Percentiles rank a stretch among this genome's conserved stretches.
Conservation (phyloP, 2,329 filamentous ascomycete species). For the Xylaria digitata region DNA sequence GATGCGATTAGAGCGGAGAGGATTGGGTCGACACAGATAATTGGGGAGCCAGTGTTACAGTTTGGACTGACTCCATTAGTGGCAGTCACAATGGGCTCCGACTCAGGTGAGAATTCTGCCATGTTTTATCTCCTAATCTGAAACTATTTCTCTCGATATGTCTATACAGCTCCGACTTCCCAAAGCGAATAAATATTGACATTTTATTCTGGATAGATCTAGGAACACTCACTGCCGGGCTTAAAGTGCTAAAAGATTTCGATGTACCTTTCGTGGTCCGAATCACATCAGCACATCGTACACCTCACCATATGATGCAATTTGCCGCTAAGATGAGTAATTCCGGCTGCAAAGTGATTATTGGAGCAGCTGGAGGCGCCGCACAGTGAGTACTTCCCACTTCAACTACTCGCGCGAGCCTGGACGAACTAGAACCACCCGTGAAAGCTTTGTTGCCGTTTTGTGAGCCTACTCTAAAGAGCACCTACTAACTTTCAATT, state of each 20-base stretch:
- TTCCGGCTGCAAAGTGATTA: slow-evolving; percentile 77
- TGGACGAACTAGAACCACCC: background rate
- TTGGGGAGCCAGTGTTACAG: slow-evolving; percentile 43
- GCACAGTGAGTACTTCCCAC: slow-evolving; percentile 35
- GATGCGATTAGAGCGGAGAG: slow-evolving; percentile 69
- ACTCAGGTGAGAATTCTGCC: slow-evolving; percentile 62
- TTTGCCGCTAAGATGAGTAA: slow-evolving; percentile 72
- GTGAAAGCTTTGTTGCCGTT: background rate
- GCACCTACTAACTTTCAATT: slow-evolving; percentile 11
- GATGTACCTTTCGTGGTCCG: slow-evolving; percentile 76
- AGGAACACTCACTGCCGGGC: slow-evolving; percentile 71
- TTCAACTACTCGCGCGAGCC: background rate
- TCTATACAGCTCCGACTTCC: background rate
- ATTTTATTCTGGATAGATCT: slow-evolving; percentile 57
- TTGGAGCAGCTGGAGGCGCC: slow-evolving; percentile 64
- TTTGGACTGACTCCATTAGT: slow-evolving; percentile 65
- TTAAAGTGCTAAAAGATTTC: slow-evolving; percentile 76
- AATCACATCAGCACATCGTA: slow-evolving; percentile 85
- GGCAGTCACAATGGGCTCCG: slow-evolving; percentile 85
- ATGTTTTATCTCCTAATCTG: background rate
- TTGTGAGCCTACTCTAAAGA: background rate
- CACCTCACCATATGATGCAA: slow-evolving; percentile 75
- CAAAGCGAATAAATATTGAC: slow-evolving; percentile 7
- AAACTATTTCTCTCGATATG: background rate
- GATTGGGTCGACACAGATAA: slow-evolving; percentile 49